Percentiles rank a stretch among this genome's conserved stretches.
Conservation (phyloP, 2,329 filamentous ascomycete species). For the Sporothrix phasma region DNA sequence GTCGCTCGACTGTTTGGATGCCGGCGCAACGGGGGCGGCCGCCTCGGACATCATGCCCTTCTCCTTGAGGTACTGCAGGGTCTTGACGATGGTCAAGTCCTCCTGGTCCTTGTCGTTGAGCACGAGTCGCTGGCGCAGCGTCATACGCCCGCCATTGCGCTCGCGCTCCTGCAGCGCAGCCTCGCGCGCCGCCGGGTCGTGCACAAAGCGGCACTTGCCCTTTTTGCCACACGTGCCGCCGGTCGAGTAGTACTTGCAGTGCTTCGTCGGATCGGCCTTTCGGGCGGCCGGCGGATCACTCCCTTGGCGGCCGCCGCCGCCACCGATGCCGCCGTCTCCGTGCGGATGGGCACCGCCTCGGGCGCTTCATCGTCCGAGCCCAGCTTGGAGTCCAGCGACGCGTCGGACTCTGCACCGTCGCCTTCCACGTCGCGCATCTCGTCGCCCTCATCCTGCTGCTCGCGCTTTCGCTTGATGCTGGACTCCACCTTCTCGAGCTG, state of each 20-base stretch:
- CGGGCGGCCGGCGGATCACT: conserved; percentile 35
- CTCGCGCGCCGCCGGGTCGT: conserved; percentile 53
- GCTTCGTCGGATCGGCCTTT: conserved; percentile 52
- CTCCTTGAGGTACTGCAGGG: conserved; percentile 54
- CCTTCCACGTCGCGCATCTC: conserved; percentile 45
- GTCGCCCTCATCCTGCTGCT: conserved; percentile 56
- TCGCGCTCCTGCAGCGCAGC: conserved; percentile 54
- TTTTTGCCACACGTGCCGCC: conserved; percentile 61
- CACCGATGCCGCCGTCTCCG: conserved; percentile 22
- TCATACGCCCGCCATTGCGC: conserved; percentile 55
- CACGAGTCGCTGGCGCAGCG: conserved; percentile 54
- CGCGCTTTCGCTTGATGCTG: conserved; percentile 58
- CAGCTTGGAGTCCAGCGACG: conserved; percentile 11
- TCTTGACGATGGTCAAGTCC: conserved; percentile 55
- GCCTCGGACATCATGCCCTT: conserved; percentile 42
- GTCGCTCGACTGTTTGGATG: too few species aligned
- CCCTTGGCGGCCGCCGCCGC: conserved; percentile 9
- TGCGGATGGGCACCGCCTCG: conserved; percentile 45
- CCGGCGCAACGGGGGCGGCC: neutral
- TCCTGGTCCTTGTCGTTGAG: conserved; percentile 61
- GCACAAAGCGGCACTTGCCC: conserved; percentile 65
- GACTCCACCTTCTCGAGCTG: conserved; percentile 62
- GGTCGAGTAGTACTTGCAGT: conserved; percentile 63
- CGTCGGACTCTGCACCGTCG: conserved; percentile 23
- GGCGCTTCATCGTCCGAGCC: conserved; percentile 42